A percentile compares a stretch with the other conserved stretches of the same genome.
These are phyloP conservation scores for Postia placenta DNA, from an alignment of 768 basidiomycete species.

Conservation along the genomic window DNA sequence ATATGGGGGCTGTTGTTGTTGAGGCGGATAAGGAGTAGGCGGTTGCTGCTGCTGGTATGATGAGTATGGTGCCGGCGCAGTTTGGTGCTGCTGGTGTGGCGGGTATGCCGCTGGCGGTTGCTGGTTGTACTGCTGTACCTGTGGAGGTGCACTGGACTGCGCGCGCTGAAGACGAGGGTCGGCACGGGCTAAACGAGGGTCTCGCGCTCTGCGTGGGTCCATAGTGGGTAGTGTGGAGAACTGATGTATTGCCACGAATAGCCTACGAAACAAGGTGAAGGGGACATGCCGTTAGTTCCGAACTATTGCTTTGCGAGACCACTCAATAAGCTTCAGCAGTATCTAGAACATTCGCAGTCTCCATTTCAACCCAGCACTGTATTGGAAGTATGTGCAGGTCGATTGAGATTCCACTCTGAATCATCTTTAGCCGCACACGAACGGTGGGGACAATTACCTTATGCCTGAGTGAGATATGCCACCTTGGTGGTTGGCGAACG, in stretches of 20 bases:
- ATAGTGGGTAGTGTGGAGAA: constrained; percentile 34
- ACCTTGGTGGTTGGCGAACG: too few species aligned
- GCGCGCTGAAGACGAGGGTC: constrained; percentile 59
- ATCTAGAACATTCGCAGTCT: constrained; percentile 86
- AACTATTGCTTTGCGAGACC: not conserved
- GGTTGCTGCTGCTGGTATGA: not conserved
- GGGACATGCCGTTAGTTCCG: not conserved
- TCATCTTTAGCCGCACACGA: constrained; percentile 47
- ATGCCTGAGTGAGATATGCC: too few species aligned
- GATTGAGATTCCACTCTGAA: constrained; percentile 90
- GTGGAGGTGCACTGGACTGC: constrained; percentile 33
- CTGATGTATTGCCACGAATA: too few species aligned
- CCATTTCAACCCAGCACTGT: constrained; percentile 56
- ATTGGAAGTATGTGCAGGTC: constrained; percentile 40
- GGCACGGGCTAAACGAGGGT: constrained; percentile 69
- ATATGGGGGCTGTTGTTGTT: constrained; percentile 1
- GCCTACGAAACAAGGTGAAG: constrained; percentile 5
- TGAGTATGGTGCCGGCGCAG: not conserved
- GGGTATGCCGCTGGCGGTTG: constrained; percentile 1
- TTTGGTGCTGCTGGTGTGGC: constrained; percentile 5
- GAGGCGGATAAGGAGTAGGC: not conserved
- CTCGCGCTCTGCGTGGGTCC: constrained; percentile 78
- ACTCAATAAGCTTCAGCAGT: constrained; percentile 66
- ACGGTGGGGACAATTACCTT: too few species aligned
- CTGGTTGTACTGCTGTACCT: constrained; percentile 10